Evolutionary conservation across 805 yeast species (phyloP), one percentile per base, ranked within the genome.

Genomic region (Millerago galiae): DNA sequence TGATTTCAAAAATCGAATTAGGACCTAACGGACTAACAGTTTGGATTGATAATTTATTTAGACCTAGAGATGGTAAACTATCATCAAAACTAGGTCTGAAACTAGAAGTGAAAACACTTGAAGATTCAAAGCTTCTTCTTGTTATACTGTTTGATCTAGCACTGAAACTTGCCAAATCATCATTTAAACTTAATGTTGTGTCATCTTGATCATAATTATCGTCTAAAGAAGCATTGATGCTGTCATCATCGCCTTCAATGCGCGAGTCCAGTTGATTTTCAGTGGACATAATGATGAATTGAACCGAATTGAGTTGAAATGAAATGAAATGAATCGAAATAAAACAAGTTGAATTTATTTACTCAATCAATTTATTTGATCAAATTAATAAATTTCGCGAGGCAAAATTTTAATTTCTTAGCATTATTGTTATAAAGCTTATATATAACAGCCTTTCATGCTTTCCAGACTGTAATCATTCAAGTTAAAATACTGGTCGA

Each of bases 1-100:
- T 81, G 41, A 89, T 66, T 53, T 84, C 93, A 55, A 74, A 85
- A 28, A 88, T 79, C 5, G 95, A 81, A 55, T 85, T 86, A 38
- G 83, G 79, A 2, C 86, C 86, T 50, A 82, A 58, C 2, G 85
- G 81, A 18, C 79, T 71, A 12, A 71, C 67, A 2, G 66, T 54
- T 9, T 63, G 52, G 17, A 63, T 64, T 0, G 70, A 64, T 10
- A 68, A 48, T 33, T 62, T 62, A 49, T 70, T 71, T 35, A 63
- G 52, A 0, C 75, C 76, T 35, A 68, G 46, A 1, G 64, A 56
- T 2, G 65, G 62, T 11, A 49, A 38, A 14, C 66, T 55, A 30
- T 66, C 69, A 40, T 68, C 72, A 26, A 63, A 45, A 37, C 62
- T 55, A 25, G 58, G 63, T 11, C 62, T 45, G 45, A 57, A 57